phyloP scores from a whole-genome alignment of 2,329 filamentous ascomycete genomes.

The Talaromyces marneffei region DNA sequence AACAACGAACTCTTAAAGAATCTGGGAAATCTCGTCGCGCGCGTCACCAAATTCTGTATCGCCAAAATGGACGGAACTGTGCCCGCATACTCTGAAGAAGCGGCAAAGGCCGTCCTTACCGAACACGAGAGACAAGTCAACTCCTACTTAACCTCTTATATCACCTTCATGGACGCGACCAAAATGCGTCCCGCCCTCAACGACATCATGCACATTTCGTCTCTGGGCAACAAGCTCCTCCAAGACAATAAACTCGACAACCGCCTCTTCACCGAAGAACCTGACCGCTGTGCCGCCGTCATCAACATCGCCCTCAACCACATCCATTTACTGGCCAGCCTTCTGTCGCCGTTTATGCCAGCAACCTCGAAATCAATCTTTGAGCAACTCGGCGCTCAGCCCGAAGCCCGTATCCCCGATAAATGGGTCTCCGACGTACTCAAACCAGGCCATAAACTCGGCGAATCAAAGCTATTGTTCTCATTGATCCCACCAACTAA shows the following conservation, averaged over 20 bases:
- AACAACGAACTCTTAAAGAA: conserved; percentile 81
- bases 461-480: conserved; percentile 74
- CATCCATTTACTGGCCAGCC: conserved; percentile 70
- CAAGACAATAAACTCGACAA: conserved; percentile 60
- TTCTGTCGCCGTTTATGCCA: conserved; percentile 81
- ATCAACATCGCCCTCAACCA: conserved; percentile 79
- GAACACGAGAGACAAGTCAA: conserved; percentile 46
- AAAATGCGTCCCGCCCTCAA: conserved; percentile 53
- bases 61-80: conserved; percentile 20
- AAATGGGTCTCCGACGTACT: conserved; percentile 58
- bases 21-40: conserved; percentile 67
- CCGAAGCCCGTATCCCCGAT: conserved; percentile 55
- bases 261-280: conserved; percentile 53
- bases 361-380: conserved; percentile 70
- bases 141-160: conserved; percentile 50
- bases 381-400: conserved; percentile 61
- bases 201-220: conserved; percentile 53
- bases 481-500: conserved; percentile 76
- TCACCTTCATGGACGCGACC: conserved; percentile 54
- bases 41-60: conserved; percentile 67
- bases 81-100: conserved; percentile 36
- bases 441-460: conserved; percentile 71
- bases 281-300: conserved; percentile 54
- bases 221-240: conserved; percentile 54
- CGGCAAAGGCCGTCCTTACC: conserved; percentile 21